Evolutionary conservation across 1,284 basidiomycete genomes (phyloP), one percentile per base, ranked within the genome.

Genomic region (Sparassis latifolia): DNA sequence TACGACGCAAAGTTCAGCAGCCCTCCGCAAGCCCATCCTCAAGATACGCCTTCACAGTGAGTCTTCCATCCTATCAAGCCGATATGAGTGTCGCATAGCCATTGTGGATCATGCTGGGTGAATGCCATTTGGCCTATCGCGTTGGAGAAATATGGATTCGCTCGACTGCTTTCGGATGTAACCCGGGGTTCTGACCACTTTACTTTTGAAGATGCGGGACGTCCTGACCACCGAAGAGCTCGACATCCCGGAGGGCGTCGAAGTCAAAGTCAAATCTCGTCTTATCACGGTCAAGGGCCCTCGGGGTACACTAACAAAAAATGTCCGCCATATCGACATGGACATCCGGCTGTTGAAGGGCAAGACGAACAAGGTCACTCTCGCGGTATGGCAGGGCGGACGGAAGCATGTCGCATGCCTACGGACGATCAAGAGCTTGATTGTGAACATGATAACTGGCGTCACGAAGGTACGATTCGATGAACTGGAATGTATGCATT

Each of bases 381-480:
- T 99, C 66, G 89, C 93, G 55, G 90, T 99, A 58, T 99, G 97
- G 97, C 93, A 98, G 76, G 97, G 92, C 59, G 89, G 83, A 60
- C 88, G 97, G 71, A 99, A 99, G 81, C 97, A 99, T 71, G 92
- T 98, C 65, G 97, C 97, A 53, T 97, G 95, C 78, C 78, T 99
- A 62, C 85, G 94, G 64, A 99, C 97, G 41, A 93, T 99, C 74
- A 89, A 87, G 73, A 94, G 89, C 62, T 72, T 94, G 63, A 95
- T 99, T 65, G 84, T 83, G 70, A 99, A 99, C 82, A 94, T 99
- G 94, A 84, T 99, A 72, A 95, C 78, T 63, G 96, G 95, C 62
- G 94, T 97, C 56, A 98, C 94, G 50, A 92, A 94, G 82, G 90
- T 86, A 54, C 55, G 75, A 64, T 39, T 37, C 28, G 20, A 20